These are phyloP conservation scores for Cynanchum wilfordii DNA, from an alignment of 257 asterid genomes.

Conservation along the genomic window DNA sequence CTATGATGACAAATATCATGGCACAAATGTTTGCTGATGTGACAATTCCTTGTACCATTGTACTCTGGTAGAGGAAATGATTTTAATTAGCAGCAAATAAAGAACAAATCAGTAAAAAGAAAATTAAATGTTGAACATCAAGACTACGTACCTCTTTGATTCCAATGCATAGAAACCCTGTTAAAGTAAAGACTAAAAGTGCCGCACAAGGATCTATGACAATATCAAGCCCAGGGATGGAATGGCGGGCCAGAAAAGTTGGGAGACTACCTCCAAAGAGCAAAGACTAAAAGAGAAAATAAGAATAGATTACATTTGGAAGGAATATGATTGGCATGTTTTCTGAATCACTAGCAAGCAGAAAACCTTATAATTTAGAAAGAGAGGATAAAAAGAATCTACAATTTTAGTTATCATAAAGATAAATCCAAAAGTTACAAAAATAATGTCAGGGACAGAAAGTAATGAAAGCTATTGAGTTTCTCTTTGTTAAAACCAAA, in stretches of 20 bases:
- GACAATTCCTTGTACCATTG: constrained; percentile 84
- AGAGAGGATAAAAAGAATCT: background rate
- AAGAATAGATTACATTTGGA: background rate
- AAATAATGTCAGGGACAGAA: background rate
- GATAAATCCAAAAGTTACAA: background rate
- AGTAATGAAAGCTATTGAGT: background rate
- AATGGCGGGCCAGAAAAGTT: constrained; percentile 67
- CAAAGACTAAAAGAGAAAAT: constrained; percentile 50
- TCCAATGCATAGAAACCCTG: constrained; percentile 80
- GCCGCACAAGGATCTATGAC: constrained; percentile 95
- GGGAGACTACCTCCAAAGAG: constrained; percentile 97
- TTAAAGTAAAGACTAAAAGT: constrained; percentile 64
- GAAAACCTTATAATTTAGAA: background rate
- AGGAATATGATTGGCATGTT: background rate
- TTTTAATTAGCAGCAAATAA: constrained; percentile 11
- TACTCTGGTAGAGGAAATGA: constrained; percentile 52
- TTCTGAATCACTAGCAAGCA: background rate
- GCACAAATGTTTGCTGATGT: constrained; percentile 82
- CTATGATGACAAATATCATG: constrained; percentile 83
- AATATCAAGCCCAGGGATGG: constrained; percentile 71
- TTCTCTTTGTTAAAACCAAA: background rate
- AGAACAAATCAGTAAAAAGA: background rate
- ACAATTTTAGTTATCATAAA: background rate
- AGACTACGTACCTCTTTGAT: constrained; percentile 68
- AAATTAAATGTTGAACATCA: background rate